A percentile compares a stretch with the other conserved stretches of the same genome.
Conservation (phyloP, 2,329 filamentous ascomycete species). For the Colletotrichum karsti region DNA sequence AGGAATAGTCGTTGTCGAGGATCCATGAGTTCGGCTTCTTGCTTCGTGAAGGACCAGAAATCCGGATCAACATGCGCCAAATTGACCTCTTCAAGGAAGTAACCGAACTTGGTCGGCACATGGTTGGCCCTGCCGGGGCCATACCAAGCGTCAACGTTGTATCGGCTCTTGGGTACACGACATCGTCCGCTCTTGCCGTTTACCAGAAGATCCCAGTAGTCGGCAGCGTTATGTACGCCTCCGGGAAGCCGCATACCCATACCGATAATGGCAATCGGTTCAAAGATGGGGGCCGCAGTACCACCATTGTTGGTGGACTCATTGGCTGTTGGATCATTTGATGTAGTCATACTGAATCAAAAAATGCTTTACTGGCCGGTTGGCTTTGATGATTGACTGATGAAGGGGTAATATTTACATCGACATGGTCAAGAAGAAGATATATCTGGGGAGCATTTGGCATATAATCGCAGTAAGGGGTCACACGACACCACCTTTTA, state of each 20-base stretch:
- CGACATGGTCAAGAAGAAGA: too few species aligned
- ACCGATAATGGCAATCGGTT: constrained; percentile 42
- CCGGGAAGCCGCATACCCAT: constrained; percentile 43
- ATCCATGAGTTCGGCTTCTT: constrained; percentile 34
- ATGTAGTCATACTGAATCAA: too few species aligned
- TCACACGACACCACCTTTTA: too few species aligned
- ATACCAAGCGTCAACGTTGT: constrained; percentile 35
- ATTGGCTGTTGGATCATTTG: not conserved
- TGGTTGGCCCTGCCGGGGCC: constrained; percentile 17
- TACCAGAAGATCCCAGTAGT: constrained; percentile 41
- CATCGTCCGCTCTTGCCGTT: constrained; percentile 35
- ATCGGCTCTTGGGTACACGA: constrained; percentile 37
- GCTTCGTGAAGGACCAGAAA: constrained; percentile 40
- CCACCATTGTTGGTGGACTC: not conserved
- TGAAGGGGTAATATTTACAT: too few species aligned
- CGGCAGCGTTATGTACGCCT: constrained; percentile 32
- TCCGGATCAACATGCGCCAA: constrained; percentile 38
- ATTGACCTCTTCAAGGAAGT: constrained; percentile 38
- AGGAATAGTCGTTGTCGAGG: constrained; percentile 28
- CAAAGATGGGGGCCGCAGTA: not conserved
- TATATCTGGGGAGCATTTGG: too few species aligned
- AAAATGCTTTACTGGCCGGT: too few species aligned
- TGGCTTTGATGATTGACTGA: too few species aligned
- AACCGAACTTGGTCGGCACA: constrained; percentile 33
- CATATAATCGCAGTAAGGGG: too few species aligned